Evolutionary conservation across 2,329 filamentous ascomycete species (phyloP).

Genomic region (Fusarium newnesense): DNA sequence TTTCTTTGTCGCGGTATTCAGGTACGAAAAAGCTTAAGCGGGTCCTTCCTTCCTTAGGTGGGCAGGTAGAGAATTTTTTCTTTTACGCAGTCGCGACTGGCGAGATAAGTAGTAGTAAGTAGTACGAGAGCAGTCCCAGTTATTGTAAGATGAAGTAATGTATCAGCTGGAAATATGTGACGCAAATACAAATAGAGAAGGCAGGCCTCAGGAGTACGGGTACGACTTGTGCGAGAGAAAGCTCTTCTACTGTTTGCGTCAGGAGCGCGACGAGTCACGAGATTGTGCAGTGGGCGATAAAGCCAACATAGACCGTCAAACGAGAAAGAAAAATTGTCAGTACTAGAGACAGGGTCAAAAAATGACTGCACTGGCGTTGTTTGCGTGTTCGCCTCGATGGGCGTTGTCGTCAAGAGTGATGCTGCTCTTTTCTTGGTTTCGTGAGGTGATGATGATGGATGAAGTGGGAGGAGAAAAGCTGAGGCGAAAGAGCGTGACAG

Average conservation of each 20-base stretch:
- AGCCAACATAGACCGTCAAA: constrained; percentile 29
- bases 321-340: constrained; percentile 21
- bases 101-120: constrained; percentile 19
- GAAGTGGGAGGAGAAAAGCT: constrained; percentile 24
- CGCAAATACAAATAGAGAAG: constrained; percentile 41
- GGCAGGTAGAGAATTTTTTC: constrained; percentile 21
- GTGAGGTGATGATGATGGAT: constrained; percentile 37
- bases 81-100: constrained; percentile 45
- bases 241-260: constrained; percentile 45
- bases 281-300: constrained; percentile 27
- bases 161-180: constrained; percentile 26
- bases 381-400: constrained; percentile 26
- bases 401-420: constrained; percentile 19
- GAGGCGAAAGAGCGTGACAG: constrained; percentile 25
- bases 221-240: constrained; percentile 40
- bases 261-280: constrained; percentile 44
- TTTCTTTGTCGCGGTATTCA: constrained; percentile 32
- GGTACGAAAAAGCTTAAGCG: constrained; percentile 38
- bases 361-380: constrained; percentile 18
- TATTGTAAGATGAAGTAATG: background rate
- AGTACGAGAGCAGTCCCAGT: constrained; percentile 38
- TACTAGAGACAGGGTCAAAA: constrained; percentile 24
- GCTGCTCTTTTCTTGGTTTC: constrained; percentile 28
- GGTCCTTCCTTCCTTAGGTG: constrained; percentile 25
- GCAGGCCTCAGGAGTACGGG: constrained; percentile 43